phyloP scores from a whole-genome alignment of 257 asterid species.

The Solanum piurae region DNA sequence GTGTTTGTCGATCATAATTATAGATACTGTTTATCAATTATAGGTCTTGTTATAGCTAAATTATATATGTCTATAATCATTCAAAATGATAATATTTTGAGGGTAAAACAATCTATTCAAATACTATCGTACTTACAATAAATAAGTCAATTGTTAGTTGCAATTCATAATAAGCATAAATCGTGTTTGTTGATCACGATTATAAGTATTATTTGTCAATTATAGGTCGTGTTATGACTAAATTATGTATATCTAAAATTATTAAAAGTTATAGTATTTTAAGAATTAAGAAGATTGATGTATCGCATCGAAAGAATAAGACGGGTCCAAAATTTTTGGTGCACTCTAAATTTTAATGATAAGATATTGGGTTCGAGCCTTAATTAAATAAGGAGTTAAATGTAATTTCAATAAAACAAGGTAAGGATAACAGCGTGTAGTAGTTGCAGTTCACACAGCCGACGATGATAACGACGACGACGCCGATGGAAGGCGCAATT shows the following conservation, averaged over 20 bases:
- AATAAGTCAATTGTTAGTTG: fast-evolving
- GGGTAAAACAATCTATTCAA: fast-evolving
- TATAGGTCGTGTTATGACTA: too few species aligned
- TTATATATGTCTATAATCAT: too few species aligned
- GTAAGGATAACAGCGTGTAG: background rate
- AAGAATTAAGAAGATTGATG: too few species aligned
- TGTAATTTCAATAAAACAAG: background rate
- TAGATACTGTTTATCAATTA: background rate
- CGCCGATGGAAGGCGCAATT: conserved; percentile 46
- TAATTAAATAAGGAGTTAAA: fast-evolving
- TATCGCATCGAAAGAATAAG: too few species aligned
- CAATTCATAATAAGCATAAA: background rate
- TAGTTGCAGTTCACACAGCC: background rate
- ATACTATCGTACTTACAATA: fast-evolving
- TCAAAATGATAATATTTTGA: too few species aligned
- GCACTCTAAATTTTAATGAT: too few species aligned
- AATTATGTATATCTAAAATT: too few species aligned
- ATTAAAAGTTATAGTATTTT: background rate
- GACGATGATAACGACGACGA: conserved; percentile 13
- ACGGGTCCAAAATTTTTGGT: too few species aligned
- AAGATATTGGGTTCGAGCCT: background rate
- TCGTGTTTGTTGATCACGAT: background rate
- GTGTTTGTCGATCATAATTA: too few species aligned
- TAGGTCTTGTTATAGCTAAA: too few species aligned
- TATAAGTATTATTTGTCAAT: background rate